phyloP scores from a whole-genome alignment of 2,329 filamentous ascomycete genomes.

The Orbilia ellipsospora region DNA sequence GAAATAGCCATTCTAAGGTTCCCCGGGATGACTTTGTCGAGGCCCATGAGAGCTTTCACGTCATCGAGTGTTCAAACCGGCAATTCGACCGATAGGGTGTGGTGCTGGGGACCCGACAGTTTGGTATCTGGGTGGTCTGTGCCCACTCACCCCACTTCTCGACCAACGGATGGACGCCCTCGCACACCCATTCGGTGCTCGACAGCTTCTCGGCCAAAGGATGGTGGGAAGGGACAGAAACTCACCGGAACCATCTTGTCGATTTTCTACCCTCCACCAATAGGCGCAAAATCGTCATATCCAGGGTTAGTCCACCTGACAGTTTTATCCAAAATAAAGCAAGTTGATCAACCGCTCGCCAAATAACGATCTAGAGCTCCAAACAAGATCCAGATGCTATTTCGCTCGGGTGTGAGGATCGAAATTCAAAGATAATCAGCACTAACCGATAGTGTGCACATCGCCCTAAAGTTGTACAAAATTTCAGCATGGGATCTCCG shows the following conservation, averaged over 20 bases:
- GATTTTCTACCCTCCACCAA: constrained; percentile 54
- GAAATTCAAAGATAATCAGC: constrained; percentile 18
- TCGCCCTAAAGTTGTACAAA: constrained; percentile 51
- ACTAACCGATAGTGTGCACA: constrained; percentile 55
- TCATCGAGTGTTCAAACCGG: constrained; percentile 47
- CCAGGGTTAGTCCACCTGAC: constrained; percentile 53
- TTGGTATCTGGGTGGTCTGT: constrained; percentile 55
- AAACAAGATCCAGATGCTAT: constrained; percentile 43
- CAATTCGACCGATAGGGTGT: constrained; percentile 50
- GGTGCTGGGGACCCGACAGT: constrained; percentile 45
- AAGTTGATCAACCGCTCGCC: constrained; percentile 2
- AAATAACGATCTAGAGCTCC: constrained; percentile 48
- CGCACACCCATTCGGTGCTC: constrained; percentile 28
- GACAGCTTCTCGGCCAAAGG: constrained; percentile 20
- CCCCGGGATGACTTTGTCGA: neutral
- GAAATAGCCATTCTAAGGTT: constrained; percentile 7
- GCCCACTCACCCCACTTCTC: constrained; percentile 36
- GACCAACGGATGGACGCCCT: constrained; percentile 33
- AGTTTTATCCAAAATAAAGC: constrained; percentile 25
- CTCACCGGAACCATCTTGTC: constrained; percentile 55
- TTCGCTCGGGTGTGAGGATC: constrained; percentile 10
- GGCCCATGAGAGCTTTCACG: constrained; percentile 32
- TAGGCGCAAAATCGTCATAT: constrained; percentile 22
- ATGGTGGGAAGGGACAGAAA: constrained; percentile 46
- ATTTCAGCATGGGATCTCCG: constrained; percentile 27